Conservation (phyloP, 2,329 filamentous ascomycete species). For the Capronia coronata region DNA sequence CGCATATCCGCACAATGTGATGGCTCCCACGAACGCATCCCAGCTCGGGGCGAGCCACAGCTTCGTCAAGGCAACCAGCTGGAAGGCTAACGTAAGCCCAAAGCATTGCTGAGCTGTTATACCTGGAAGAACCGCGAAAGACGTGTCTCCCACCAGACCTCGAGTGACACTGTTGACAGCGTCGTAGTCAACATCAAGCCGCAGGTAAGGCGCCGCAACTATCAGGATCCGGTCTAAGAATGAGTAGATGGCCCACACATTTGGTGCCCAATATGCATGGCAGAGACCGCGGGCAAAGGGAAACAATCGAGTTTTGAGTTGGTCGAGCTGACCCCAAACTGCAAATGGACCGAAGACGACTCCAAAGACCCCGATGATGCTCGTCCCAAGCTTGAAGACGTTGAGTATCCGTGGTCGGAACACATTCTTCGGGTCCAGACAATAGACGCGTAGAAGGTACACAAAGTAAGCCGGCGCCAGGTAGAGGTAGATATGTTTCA, state of each 20-base stretch:
- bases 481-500: slow-evolving; percentile 98
- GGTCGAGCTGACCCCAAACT: slow-evolving; percentile 71
- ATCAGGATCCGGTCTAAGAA: slow-evolving; percentile 82
- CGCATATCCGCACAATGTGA: slow-evolving; percentile 89
- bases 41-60: slow-evolving; percentile 75
- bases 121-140: slow-evolving; percentile 87
- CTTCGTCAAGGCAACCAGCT: slow-evolving; percentile 70
- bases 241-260: slow-evolving; percentile 94
- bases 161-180: slow-evolving; percentile 85
- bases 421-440: slow-evolving; percentile 68
- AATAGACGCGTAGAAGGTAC: slow-evolving; percentile 83
- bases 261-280: slow-evolving; percentile 98
- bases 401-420: slow-evolving; percentile 63
- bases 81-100: slow-evolving; percentile 71
- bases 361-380: slow-evolving; percentile 65
- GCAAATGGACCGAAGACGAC: slow-evolving; percentile 87
- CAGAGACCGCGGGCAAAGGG: slow-evolving; percentile 90
- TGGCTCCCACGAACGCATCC: slow-evolving; percentile 81
- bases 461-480: slow-evolving; percentile 93
- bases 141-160: slow-evolving; percentile 84
- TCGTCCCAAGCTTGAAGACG: slow-evolving; percentile 70
- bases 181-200: slow-evolving; percentile 63
- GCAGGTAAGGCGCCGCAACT: slow-evolving; percentile 72
- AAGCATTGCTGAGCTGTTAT: slow-evolving; percentile 77
- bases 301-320: slow-evolving; percentile 78